Evolutionary conservation across 2,329 filamentous ascomycete species (phyloP).

Genomic region (Pseudonectria buxi): DNA sequence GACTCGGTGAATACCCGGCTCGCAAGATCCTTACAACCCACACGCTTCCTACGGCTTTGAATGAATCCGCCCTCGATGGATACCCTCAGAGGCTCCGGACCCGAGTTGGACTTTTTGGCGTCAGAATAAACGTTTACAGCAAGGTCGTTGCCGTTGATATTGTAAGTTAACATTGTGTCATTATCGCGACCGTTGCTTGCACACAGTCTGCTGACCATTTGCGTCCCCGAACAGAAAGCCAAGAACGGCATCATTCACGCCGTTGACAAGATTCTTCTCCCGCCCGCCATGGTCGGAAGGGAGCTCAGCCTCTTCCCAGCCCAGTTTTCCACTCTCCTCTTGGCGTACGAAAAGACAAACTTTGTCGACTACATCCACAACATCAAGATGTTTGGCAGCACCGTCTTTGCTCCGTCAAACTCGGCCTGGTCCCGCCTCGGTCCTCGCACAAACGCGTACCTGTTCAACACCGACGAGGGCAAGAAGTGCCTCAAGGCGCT

Average conservation of each 20-base stretch:
- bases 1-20: conserved; percentile 59
- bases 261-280: conserved; percentile 67
- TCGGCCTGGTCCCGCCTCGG: conserved; percentile 72
- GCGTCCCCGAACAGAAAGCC: conserved; percentile 42
- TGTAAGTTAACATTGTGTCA: conserved; percentile 48
- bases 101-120: conserved; percentile 53
- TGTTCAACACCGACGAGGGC: conserved; percentile 70
- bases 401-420: conserved; percentile 77
- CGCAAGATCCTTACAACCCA: conserved; percentile 59
- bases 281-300: conserved; percentile 56
- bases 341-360: conserved; percentile 68
- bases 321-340: conserved; percentile 71
- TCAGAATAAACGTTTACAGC: conserved; percentile 71
- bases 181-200: too few species aligned
- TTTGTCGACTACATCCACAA: conserved; percentile 56
- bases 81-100: conserved; percentile 67
- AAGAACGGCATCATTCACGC: conserved; percentile 79
- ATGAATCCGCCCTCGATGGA: conserved; percentile 52
- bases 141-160: conserved; percentile 65
- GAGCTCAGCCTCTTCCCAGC: conserved; percentile 59
- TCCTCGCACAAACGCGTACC: conserved; percentile 67
- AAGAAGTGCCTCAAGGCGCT: conserved; percentile 70
- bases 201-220: fast-evolving
- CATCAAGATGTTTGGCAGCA: conserved; percentile 54
- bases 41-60: conserved; percentile 65